A percentile compares a stretch with the other conserved stretches of the same genome.
These are phyloP conservation scores for Periconia macrospinosa DNA, from an alignment of 2,329 filamentous ascomycete genomes.

Conservation along the genomic window DNA sequence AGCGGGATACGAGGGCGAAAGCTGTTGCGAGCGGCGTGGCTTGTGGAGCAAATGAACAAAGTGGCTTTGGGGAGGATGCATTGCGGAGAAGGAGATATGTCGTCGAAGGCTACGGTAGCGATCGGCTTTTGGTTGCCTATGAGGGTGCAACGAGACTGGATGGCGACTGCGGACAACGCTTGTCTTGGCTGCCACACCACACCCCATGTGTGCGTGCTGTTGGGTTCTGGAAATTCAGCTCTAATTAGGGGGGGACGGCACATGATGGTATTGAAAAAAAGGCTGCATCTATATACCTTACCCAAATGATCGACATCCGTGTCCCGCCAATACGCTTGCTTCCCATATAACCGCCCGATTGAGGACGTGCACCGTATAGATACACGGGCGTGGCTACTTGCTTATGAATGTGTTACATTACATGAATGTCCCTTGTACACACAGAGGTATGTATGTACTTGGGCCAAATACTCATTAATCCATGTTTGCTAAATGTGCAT, in stretches of 20 bases:
- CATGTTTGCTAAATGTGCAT: no score
- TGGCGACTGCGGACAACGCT: conserved; percentile 13
- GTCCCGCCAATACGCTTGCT: background rate
- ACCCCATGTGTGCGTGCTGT: background rate
- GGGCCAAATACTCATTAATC: no score
- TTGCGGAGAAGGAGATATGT: conserved; percentile 14
- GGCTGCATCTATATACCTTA: background rate
- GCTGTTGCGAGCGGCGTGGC: conserved; percentile 17
- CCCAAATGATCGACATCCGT: background rate
- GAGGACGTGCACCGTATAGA: background rate
- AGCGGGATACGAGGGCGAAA: conserved; percentile 12
- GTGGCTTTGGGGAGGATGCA: conserved; percentile 17
- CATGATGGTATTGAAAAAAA: no score
- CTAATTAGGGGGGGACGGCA: conserved; percentile 5
- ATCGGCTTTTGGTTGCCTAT: conserved; percentile 9
- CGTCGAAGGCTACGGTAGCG: conserved; percentile 8
- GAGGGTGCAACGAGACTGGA: conserved; percentile 15
- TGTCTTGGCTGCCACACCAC: conserved; percentile 21
- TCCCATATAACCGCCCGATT: background rate
- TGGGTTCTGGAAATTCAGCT: conserved; percentile 18
- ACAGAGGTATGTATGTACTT: no score
- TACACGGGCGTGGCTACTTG: no score
- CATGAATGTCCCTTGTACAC: no score
- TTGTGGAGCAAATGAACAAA: conserved; percentile 10
- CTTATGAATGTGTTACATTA: no score